Base-by-base conservation (phyloP, 768 basidiomycete genomes). In the Boletus sp. region DNA sequence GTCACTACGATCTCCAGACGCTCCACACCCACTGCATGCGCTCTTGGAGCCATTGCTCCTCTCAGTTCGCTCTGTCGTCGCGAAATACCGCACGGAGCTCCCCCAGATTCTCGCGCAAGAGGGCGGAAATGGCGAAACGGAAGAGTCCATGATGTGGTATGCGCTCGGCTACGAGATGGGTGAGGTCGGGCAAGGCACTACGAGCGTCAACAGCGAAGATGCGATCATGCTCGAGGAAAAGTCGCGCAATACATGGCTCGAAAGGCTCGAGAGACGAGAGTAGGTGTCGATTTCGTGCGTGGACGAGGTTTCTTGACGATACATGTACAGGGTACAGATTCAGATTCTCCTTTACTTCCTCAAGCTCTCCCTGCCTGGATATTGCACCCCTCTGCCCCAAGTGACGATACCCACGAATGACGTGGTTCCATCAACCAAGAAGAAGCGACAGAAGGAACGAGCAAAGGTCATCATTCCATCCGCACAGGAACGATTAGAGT, bases 91-190 rank as follows among this genome's bases (percentile, higher is more conserved):
- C 61, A 70, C 72, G 1, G 84, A 86, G n/a, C 77, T 92, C 1
- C 78, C 83, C 0, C 76, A 79, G 55, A 80, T 90, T 8, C 77
- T 92, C 3, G 69, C 71, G 0, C 78, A 84, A 45, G 82, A 80
- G 1, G 84, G 82, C 10, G 86, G 83, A 2, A 81, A 77, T 2
- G 87, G 81, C 3, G 84, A 84, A 59, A 73, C 79, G 35, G 89
- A 90, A 58, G 89, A 90, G 56, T 78, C 76, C 0, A 84, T 89
- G 78, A 87, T 90, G 84, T 91, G 88, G 88, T 90, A 82, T 56
- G 79, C 83, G 0, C 72, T 88, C 40, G 78, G 78, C 55, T 79
- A 87, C 65, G 89, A 89, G 64, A 72, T 68, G 30, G 69, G 73
- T 67, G 75, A 48, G 24, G 40, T 9, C 9, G 74, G 67, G 5